These are phyloP conservation scores for Gymnopilus junonius DNA, from an alignment of 768 basidiomycete species.

Conservation along the genomic window DNA sequence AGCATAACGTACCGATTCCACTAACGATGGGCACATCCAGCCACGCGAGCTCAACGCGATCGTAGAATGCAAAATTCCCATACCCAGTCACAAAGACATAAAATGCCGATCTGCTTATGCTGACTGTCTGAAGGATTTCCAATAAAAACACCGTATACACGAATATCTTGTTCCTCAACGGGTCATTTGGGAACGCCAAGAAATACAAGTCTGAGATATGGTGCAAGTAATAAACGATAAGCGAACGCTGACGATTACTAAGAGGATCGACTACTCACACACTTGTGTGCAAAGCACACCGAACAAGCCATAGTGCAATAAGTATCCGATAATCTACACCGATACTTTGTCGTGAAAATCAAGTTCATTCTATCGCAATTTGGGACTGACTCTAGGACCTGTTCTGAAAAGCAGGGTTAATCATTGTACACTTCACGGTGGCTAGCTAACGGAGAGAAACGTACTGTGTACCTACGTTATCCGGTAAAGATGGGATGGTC, in stretches of 20 bases:
- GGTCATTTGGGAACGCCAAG: constrained; percentile 14
- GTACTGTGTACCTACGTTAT: not conserved
- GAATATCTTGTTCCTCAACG: constrained; percentile 2
- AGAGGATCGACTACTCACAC: too few relatives aligned
- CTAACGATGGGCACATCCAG: constrained; percentile 4
- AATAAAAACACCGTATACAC: constrained; percentile 13
- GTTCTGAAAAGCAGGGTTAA: too few relatives aligned
- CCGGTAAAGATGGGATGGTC: not conserved
- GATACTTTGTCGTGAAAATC: too few relatives aligned
- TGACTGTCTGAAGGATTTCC: constrained; percentile 12
- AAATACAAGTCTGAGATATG: constrained; percentile 10
- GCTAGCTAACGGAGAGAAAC: not conserved
- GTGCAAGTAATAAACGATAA: too few relatives aligned
- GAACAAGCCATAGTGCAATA: too few relatives aligned
- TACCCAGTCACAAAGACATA: constrained; percentile 9
- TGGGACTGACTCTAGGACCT: too few relatives aligned
- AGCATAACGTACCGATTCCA: not conserved
- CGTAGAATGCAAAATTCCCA: constrained; percentile 4
- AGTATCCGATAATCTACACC: too few relatives aligned
- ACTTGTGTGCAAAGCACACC: too few relatives aligned
- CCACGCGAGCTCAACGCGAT: constrained; percentile 9
- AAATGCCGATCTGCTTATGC: constrained; percentile 2
- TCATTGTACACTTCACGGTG: too few relatives aligned
- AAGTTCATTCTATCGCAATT: too few relatives aligned
- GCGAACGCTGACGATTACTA: not conserved